Percentiles rank a stretch among this genome's conserved stretches.
These are phyloP conservation scores for Coccomyxa sp. DNA, from an alignment of 139 green algal genomes.

Conservation along the genomic window DNA sequence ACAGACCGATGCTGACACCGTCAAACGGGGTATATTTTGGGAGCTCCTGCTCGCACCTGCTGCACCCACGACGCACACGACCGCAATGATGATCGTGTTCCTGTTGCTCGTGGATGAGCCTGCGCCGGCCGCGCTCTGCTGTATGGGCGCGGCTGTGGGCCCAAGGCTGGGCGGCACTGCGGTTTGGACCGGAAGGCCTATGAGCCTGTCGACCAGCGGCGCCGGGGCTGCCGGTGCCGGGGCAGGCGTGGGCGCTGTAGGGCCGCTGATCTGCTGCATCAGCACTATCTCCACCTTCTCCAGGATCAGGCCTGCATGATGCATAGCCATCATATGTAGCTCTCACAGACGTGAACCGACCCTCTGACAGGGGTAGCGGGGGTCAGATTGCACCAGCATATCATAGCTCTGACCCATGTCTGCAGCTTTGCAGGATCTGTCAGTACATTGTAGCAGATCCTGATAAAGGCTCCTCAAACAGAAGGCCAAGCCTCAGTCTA, in stretches of 20 bases:
- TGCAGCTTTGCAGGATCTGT: too few relatives aligned
- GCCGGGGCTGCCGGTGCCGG: background rate
- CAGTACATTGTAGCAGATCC: too few relatives aligned
- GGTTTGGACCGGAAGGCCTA: background rate
- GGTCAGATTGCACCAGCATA: background rate
- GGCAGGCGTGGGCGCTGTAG: background rate
- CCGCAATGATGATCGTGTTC: background rate
- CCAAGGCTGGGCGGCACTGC: background rate
- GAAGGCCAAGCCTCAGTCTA: background rate
- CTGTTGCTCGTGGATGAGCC: background rate
- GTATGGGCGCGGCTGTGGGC: background rate
- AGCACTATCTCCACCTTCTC: conserved; percentile 7
- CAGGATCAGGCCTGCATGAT: background rate
- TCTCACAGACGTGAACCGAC: background rate
- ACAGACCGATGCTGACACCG: background rate
- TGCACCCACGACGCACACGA: background rate
- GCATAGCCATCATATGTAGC: background rate
- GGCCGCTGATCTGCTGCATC: background rate
- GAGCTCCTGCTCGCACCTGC: background rate
- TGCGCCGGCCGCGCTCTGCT: too few relatives aligned
- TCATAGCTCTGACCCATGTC: background rate
- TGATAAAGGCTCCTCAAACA: too few relatives aligned
- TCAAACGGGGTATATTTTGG: background rate
- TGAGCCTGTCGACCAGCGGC: background rate
- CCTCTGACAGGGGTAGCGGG: background rate